Conservation (phyloP, 2,329 filamentous ascomycete species). For the Penicillium sp. region DNA sequence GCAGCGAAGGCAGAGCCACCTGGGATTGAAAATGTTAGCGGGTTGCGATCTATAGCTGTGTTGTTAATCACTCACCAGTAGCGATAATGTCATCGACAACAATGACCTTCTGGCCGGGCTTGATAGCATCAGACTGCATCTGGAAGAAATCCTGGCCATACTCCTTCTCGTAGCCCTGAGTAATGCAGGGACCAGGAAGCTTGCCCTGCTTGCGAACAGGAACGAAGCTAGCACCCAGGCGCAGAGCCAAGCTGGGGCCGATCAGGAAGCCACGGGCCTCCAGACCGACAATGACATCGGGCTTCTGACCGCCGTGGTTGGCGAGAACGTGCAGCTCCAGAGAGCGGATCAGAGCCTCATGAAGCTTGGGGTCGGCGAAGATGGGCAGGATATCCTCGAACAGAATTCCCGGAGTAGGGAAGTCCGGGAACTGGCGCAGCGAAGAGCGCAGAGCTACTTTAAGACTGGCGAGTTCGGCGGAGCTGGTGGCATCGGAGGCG, state of each 20-base stretch:
- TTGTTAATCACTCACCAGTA: slow-evolving; percentile 66
- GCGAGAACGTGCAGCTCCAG: slow-evolving; percentile 79
- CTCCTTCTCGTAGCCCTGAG: slow-evolving; percentile 88
- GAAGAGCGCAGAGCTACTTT: slow-evolving; percentile 68
- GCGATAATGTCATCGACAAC: slow-evolving; percentile 98
- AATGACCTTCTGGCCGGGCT: slow-evolving; percentile 83
- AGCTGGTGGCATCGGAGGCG: slow-evolving; percentile 48
- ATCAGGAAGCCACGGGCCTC: slow-evolving; percentile 96
- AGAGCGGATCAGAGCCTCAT: slow-evolving; percentile 75
- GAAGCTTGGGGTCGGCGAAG: slow-evolving; percentile 75
- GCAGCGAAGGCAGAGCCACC: slow-evolving; percentile 90
- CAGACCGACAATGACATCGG: slow-evolving; percentile 89
- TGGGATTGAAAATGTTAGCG: slow-evolving; percentile 39
- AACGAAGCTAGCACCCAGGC: slow-evolving; percentile 81
- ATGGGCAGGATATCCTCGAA: slow-evolving; percentile 99
- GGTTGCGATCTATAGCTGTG: not conserved
- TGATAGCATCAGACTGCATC: slow-evolving; percentile 85
- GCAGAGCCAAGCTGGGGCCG: slow-evolving; percentile 82
- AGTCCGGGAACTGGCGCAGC: slow-evolving; percentile 86
- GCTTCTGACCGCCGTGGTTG: slow-evolving; percentile 62
- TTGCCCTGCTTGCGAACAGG: slow-evolving; percentile 95
- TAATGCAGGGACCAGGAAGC: slow-evolving; percentile 84
- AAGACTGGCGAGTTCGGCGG: slow-evolving; percentile 62
- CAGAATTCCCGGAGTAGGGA: slow-evolving; percentile 86
- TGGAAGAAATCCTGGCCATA: slow-evolving; percentile 95